Base-by-base conservation (phyloP, 2,329 filamentous ascomycete species). In the Fusarium nanum region DNA sequence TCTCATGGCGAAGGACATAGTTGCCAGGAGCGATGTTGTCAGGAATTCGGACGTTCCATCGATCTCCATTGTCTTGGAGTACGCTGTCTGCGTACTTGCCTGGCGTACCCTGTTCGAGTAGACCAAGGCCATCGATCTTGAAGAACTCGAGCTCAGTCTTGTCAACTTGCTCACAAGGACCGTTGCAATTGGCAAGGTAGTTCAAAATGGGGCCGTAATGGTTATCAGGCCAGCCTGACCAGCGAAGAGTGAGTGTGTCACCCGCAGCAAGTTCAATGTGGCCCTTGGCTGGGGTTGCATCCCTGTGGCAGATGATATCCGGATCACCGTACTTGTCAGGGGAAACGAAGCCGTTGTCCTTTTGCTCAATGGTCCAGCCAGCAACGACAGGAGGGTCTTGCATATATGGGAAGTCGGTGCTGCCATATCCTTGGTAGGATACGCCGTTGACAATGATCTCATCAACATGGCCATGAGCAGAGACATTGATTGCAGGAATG, bases 1-100 rank as follows among this genome's bases (percentile, higher is more conserved):
- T 85, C 73, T 87, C 85, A 71, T 87, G 84, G 10, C 85, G 83
- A 40, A 88, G 80, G 49, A 88, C 84, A 63, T 88, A 87, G 77
- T 86, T 86, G 3, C 86, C 85, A 8, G 83, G 73, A 2, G 79
- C 81, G 34, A 87, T 80, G 66, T 78, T 78, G 56, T 77, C 74
- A 34, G 86, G 86, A 56, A 87, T 84, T 10, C 81, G 83, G 25
- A 86, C 80, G 44, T 81, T 81, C 82, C 83, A 86, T 60, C 79
- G 83, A 77, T 84, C 83, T 75, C 85, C 86, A 73, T 85, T 84
- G 48, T 79, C 75, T 67, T 85, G 83, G 64, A 89, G 74, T 8
- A 83, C 75, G 58, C 82, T 81, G 11, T 81, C 79, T 13, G 78
- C 82, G 76, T 81, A 85, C 22, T 48, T 81, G 14, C 80, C 80